Evolutionary conservation across 768 basidiomycete genomes (phyloP), one percentile per base, ranked within the genome.

Genomic region (Tulasnella sp.): DNA sequence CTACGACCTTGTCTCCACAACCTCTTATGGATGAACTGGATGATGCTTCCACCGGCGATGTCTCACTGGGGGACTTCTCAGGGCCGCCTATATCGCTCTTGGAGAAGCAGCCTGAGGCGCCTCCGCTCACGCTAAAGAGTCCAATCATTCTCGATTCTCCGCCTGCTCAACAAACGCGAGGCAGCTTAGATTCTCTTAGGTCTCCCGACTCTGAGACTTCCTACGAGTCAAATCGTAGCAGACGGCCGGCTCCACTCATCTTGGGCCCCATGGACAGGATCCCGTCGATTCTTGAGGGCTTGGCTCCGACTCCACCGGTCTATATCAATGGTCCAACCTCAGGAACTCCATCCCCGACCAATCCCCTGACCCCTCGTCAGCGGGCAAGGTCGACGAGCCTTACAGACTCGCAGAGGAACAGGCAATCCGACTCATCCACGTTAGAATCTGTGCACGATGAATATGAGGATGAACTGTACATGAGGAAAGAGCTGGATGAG

Each of bases 401-500:
- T 43, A 17, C 48, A 41, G 3, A 43, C 29, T 43, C 45, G 42
- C 17, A 47, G 47, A 3, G 45, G 41, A n/a, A 26, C 11, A 19
- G 55, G 26, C 8, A 45, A 19, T 24, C 43, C 32, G 24, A 45
- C 44, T 8, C 43, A 58, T 27, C 24, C 21, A 42, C 27, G 10
- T 27, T 26, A 27, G 23, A 19, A 26, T 27, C 23, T 29, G 27
- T n/a, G 29, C 45, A 15, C 8, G 45, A 51, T 23, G 44, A 56
- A 26, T 42, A 62, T 41, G 32, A 30, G 23, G 54, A 49, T 15
- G 61, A 56, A 34, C 38, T 38, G 15, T 47, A 50, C 32, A 51
- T 62, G 61, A 51, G 50, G 26, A 56, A 50, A 43, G 26, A 58
- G 21, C 49, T 62, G n/a, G 61, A 62, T 17, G 44, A 56, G 27